Conservation (phyloP, 2,329 filamentous ascomycete genomes). For the Chaetothyriales sp. region DNA sequence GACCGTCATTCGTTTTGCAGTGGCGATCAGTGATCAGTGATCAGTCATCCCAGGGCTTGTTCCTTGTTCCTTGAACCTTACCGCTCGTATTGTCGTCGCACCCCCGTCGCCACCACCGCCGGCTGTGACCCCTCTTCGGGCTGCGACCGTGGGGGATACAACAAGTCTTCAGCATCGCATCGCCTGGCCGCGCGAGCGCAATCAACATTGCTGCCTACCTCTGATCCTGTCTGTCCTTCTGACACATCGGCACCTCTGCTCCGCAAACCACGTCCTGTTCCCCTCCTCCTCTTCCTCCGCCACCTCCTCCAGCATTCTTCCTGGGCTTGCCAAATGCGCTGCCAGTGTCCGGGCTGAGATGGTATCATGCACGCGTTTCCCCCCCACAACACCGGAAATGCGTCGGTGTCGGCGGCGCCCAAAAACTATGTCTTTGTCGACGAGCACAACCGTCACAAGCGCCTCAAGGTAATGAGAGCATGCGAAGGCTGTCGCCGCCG, state of each 20-base stretch:
- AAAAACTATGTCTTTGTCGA: constrained; percentile 94
- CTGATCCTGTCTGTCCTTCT: not conserved
- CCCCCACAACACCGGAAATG: constrained; percentile 3
- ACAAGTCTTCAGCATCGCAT: not conserved
- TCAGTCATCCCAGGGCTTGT: too few relatives aligned
- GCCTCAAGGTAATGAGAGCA: constrained; percentile 93
- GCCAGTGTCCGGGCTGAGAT: constrained; percentile 10
- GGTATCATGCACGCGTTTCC: constrained; percentile 16
- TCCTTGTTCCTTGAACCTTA: not conserved
- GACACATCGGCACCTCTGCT: not conserved
- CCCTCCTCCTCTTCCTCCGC: constrained; percentile 2
- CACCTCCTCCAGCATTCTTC: not conserved
- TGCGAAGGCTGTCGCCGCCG: constrained; percentile 87
- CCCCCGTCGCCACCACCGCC: not conserved
- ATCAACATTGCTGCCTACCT: too few relatives aligned
- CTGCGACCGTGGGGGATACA: not conserved
- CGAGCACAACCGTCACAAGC: constrained; percentile 95
- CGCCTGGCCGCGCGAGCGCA: too few relatives aligned
- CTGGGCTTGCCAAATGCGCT: constrained; percentile 13
- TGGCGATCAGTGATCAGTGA: not conserved
- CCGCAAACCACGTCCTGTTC: constrained; percentile 2
- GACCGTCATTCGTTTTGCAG: not conserved
- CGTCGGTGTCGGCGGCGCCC: constrained; percentile 10
- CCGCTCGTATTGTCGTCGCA: not conserved
- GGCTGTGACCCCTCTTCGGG: not conserved